Conservation (phyloP, 108 stramenopile genomes). For the Hondaea fermentalgiana region DNA sequence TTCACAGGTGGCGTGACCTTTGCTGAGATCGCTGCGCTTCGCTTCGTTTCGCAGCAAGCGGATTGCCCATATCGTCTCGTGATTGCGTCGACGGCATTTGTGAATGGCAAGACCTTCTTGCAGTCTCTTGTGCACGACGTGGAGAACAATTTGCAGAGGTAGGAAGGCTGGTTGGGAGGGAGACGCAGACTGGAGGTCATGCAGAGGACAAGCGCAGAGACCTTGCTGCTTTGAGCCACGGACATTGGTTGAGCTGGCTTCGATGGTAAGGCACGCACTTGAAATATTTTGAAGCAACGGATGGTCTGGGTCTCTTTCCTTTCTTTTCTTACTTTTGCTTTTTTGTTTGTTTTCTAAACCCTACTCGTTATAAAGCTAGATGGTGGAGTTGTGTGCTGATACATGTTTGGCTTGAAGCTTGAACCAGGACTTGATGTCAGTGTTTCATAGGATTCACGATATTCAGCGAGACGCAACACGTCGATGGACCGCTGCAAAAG, state of each 20-base stretch:
- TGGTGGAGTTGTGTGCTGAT: no score
- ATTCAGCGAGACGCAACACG: background rate
- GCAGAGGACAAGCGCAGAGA: no score
- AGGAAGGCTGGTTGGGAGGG: background rate
- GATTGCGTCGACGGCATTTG: background rate
- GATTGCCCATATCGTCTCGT: background rate
- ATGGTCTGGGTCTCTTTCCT: no score
- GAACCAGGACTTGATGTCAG: background rate
- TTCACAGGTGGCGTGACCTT: constrained; percentile 8
- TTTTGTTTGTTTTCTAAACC: no score
- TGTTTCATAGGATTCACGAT: background rate
- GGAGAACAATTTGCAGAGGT: background rate
- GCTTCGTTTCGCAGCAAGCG: background rate
- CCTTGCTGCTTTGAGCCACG: no score
- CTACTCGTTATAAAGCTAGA: no score
- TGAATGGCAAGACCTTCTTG: background rate
- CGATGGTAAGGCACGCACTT: no score
- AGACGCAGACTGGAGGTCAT: no score
- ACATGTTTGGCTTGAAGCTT: no score
- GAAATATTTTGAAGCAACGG: no score
- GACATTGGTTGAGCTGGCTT: no score
- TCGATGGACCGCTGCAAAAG: background rate
- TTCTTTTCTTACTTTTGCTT: no score
- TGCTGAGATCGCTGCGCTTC: background rate
- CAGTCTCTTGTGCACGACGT: background rate